Conservation (phyloP, 352 stramenopile genomes). For the Pythium chondricola region DNA sequence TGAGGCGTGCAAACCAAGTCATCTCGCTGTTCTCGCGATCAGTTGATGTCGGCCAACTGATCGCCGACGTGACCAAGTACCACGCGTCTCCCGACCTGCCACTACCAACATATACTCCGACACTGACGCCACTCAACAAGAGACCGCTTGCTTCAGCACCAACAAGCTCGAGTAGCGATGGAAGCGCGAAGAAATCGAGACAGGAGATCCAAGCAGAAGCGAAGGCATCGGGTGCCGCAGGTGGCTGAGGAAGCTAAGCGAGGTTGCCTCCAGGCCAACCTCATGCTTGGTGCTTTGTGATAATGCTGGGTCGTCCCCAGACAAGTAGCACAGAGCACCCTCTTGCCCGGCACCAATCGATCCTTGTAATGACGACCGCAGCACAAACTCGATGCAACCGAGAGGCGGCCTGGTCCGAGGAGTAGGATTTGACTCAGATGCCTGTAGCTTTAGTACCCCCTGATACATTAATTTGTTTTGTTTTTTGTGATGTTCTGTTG, state of each 20-base stretch:
- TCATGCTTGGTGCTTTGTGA: too few relatives aligned
- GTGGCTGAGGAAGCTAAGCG: conserved; percentile 26
- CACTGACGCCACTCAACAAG: conserved; percentile 12
- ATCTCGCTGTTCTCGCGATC: conserved; percentile 20
- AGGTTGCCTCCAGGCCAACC: too few relatives aligned
- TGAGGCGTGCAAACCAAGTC: conserved; percentile 14
- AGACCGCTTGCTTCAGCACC: not conserved
- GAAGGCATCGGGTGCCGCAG: conserved; percentile 25
- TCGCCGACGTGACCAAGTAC: conserved; percentile 12
- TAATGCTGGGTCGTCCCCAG: too few relatives aligned
- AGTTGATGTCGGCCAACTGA: conserved; percentile 16
- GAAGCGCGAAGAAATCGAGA: conserved; percentile 26
- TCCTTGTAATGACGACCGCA: conserved; percentile 35
- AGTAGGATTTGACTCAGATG: conserved; percentile 12
- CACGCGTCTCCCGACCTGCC: not conserved
- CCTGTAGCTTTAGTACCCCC: conserved; percentile 3
- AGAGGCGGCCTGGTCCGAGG: conserved; percentile 25
- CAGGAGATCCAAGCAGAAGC: conserved; percentile 34
- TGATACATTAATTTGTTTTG: not conserved
- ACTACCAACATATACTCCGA: not conserved
- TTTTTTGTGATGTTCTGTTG: not conserved
- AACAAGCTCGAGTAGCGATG: not conserved
- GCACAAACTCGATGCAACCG: conserved; percentile 21
- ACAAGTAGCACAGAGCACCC: too few relatives aligned
- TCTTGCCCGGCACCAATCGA: too few relatives aligned